Percentiles rank a stretch among this genome's conserved stretches.
phyloP scores from a whole-genome alignment of 306 rosid species.

The Quercus ilex region DNA sequence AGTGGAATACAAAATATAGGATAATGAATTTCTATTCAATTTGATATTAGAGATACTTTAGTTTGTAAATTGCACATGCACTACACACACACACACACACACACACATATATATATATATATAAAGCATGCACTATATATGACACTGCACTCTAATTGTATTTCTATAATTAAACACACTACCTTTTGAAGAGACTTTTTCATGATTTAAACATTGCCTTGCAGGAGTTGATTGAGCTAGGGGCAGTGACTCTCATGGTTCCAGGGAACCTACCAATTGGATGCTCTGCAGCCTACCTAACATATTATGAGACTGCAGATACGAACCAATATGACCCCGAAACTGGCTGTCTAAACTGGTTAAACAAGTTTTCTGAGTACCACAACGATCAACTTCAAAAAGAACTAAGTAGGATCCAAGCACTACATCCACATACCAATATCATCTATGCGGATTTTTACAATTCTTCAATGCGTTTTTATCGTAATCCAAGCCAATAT shows the following conservation, averaged over 20 bases:
- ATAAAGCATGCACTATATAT: no score
- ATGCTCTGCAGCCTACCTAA: slow-evolving; percentile 30
- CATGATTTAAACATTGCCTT: neutral
- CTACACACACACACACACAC: fast-evolving
- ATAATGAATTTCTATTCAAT: no score
- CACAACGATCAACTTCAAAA: slow-evolving; percentile 35
- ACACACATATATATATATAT: no score
- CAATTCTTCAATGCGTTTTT: slow-evolving; percentile 34
- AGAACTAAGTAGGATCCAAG: slow-evolving; percentile 25
- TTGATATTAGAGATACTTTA: no score
- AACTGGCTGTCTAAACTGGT: slow-evolving; percentile 46
- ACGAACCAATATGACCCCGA: slow-evolving; percentile 30
- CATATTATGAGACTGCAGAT: slow-evolving; percentile 15
- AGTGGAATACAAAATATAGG: no score
- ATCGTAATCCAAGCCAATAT: slow-evolving; percentile 32
- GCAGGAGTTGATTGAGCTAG: slow-evolving; percentile 45
- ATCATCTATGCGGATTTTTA: slow-evolving; percentile 53
- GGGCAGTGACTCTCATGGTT: slow-evolving; percentile 46
- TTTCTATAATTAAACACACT: no score
- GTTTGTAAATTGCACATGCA: no score
- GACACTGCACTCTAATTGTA: no score
- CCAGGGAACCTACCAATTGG: slow-evolving; percentile 53
- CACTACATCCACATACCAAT: slow-evolving; percentile 22
- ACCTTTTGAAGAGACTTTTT: no score
- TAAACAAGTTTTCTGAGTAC: slow-evolving; percentile 37